These are phyloP conservation scores for Nephelium lappaceum DNA, from an alignment of 345 rosid genomes.

Conservation along the genomic window DNA sequence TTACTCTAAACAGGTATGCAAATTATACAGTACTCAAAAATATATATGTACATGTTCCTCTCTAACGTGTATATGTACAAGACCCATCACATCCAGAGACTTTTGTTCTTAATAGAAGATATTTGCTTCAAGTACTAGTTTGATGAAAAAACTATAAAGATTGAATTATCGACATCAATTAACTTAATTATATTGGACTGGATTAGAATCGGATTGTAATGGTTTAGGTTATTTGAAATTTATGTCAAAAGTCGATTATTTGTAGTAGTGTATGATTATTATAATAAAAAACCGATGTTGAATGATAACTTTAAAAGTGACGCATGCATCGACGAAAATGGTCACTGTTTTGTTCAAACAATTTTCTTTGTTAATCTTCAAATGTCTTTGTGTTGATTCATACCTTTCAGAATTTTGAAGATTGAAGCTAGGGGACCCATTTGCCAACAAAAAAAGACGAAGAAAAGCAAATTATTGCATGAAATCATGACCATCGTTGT, in stretches of 20 bases:
- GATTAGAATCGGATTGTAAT: too few relatives aligned
- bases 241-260: too few relatives aligned
- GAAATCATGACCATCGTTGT: slow-evolving; percentile 3
- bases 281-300: too few relatives aligned
- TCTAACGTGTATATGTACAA: neutral
- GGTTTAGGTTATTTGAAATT: too few relatives aligned
- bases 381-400: too few relatives aligned
- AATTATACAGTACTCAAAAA: neutral
- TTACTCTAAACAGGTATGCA: neutral
- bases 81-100: neutral
- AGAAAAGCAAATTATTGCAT: neutral
- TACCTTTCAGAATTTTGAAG: neutral
- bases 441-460: neutral
- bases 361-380: too few relatives aligned
- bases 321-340: neutral
- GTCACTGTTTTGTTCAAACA: neutral
- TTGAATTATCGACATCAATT: neutral
- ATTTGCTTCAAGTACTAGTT: neutral
- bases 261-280: too few relatives aligned
- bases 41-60: neutral
- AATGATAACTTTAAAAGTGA: neutral
- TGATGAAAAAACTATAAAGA: neutral
- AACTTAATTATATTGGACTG: too few relatives aligned
- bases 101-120: neutral
- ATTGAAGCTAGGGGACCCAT: neutral